Base-by-base conservation (phyloP, 2,329 filamentous ascomycete genomes). In the Cladosporium phlei region DNA sequence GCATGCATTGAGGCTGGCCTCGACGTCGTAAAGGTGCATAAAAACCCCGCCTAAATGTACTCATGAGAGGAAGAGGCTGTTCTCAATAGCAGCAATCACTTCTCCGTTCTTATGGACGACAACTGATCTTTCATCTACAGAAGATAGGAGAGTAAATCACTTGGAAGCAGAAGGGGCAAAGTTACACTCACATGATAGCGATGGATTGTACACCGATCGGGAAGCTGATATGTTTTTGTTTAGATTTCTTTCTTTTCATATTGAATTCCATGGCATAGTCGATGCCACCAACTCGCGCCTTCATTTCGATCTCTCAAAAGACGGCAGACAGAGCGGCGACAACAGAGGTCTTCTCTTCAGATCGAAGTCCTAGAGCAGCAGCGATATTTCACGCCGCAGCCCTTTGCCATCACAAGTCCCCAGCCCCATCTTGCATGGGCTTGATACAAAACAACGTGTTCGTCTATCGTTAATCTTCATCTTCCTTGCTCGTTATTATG, bases 401-500 rank as follows among this genome's bases (percentile, higher is more conserved):
- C 30, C 24, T 29, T 21, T 45, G 29, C 29, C 3, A 24, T 3
- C 16, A 12, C n/a, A 10, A 16, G 10, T 24, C 16, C 34, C 19
- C 16, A 21, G 11, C 9, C 39, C 29, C 28, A 33, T 7, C 29
- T 27, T 33, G 30, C 14, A 3, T 32, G 37, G 25, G 25, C 6
- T 25, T 39, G 10, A 29, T 39, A 17, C 25, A 29, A 38, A n/a
- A 38, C 40, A 28, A 27, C 8, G 19, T 32, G 11, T 16, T 45
- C 42, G 32, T 45, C 42, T 37, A 37, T 45, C 42, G 32, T 45
- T 28, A 33, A 28, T 16, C 17, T 33, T 35, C 30, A 16, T 45
- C 42, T 27, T 37, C 42, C 42, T 45, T 37, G 30, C 40, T 44
- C 22, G 40, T 44, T n/a, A 44, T 34, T 10, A 20, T 39, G 10